Base-by-base conservation (phyloP, 192 early-diverging fungal species). In the Mortierella antarctica region DNA sequence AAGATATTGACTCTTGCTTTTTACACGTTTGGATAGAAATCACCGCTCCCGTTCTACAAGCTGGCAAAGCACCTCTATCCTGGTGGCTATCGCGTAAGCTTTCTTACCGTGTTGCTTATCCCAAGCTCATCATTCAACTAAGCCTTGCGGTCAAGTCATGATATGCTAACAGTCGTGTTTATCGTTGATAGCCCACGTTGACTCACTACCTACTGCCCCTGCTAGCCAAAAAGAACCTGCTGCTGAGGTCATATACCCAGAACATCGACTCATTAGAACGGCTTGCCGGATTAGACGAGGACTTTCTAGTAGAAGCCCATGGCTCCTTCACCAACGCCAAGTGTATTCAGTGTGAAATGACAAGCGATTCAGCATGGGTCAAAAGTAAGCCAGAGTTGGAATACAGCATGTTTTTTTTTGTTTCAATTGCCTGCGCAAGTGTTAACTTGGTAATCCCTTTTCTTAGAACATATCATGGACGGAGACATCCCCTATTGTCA, bases 261-360 rank as follows among this genome's bases (percentile, higher is more conserved):
- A 99, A 99, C 74, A 97, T 99, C 65, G 98, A 99, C 85, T 95
- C 92, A 11, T 82, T 99, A 15, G 98, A 99, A 83, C 90, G 95
- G 11, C 69, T 93, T 1, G 92, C 96, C 10, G 96, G 96, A 9
- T 71, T 98, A 8, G 82, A 83, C 15, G 83, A 86, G 18, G 86
- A 92, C 7, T 79, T 84, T 18, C 67, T 99, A 11, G 93, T 99
- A 6, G 96, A 98, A 68, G 97, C 98, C 0, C 98, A 99, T 86
- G 98, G 98, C 8, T 93, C 94, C 20, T 99, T 98, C 83, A 91
- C 93, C 13, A 83, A 84, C 3, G 92, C 96, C 13, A 89, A 88
- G 23, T 99, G 97, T 78, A 86, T 95, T 12, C 53, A 74, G 55
- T 94, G 95, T 62, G 58, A 76, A 6, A 75, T 81, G 55, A 50